A percentile compares a stretch with the other conserved stretches of the same genome.
phyloP scores from a whole-genome alignment of 352 stramenopile species.

The Globisporangium barbulae region DNA sequence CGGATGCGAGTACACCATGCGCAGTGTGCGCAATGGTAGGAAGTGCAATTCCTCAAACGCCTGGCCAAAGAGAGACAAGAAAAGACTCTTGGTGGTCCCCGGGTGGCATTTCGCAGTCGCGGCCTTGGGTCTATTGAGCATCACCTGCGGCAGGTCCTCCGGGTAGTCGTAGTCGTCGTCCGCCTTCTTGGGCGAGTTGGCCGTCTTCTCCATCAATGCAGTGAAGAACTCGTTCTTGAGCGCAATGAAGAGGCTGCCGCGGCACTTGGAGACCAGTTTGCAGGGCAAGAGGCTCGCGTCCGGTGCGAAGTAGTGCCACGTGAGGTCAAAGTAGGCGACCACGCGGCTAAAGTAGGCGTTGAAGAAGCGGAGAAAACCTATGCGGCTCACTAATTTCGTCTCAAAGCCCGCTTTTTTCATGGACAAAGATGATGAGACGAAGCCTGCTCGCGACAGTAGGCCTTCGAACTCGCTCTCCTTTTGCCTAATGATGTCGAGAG shows the following conservation, averaged over 20 bases:
- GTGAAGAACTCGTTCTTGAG: constrained; percentile 82
- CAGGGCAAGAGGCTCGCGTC: constrained; percentile 31
- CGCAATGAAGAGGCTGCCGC: constrained; percentile 65
- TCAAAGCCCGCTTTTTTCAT: background rate
- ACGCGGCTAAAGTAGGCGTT: constrained; percentile 72
- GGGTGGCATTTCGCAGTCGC: constrained; percentile 73
- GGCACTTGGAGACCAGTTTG: constrained; percentile 53
- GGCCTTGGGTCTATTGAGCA: constrained; percentile 85
- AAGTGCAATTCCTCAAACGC: constrained; percentile 87
- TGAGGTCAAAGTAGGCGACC: constrained; percentile 75
- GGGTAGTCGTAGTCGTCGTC: constrained; percentile 93
- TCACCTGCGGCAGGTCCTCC: constrained; percentile 79
- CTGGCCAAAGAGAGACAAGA: constrained; percentile 82
- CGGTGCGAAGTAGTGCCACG: constrained; percentile 66
- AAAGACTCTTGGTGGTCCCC: constrained; percentile 57
- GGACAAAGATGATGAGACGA: background rate
- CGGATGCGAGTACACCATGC: constrained; percentile 90
- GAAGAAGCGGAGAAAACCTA: constrained; percentile 67
- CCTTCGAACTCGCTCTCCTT: constrained; percentile 11
- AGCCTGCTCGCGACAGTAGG: background rate
- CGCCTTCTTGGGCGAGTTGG: constrained; percentile 67
- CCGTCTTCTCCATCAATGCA: constrained; percentile 65
- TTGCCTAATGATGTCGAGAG: constrained; percentile 28
- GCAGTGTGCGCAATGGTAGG: constrained; percentile 57
- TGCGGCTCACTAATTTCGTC: constrained; percentile 39